Evolutionary conservation across 805 yeast species (phyloP), one percentile per base, ranked within the genome.

Genomic region (Lachancea waltii): DNA sequence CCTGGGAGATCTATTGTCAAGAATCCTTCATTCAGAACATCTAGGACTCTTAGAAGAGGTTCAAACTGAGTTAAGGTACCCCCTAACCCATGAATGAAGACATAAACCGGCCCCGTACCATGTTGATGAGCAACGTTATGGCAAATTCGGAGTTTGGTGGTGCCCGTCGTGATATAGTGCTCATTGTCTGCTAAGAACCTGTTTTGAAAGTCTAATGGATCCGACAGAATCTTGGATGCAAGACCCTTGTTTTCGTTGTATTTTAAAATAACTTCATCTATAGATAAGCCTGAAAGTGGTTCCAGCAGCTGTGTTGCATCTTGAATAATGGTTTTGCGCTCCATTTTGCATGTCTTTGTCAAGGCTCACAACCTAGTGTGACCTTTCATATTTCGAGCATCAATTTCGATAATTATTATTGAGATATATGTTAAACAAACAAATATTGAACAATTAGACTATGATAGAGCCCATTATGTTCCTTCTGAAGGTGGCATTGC

Each of bases 41-140:
- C 73, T 36, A 75, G 65, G 19, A 77, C 79, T 6, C 54, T 39
- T 55, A 85, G 61, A 26, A 85, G 62, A 1, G 81, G 78, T 51
- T 84, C 92, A 56, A 89, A 89, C 56, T 87, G 96, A 16, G 85
- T 75, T 54, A 84, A 65, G 49, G 80, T 90, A 2, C 97, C 97
- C 1, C 97, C 97, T 15, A 90, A 60, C 0, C 97, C 97, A 63
- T 87, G 97, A 14, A 89, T 54, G 40, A 86, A 74, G 7, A 42
- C 60, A 5, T 82, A 58, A 2, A 79, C 63, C 0, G 94, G 22
- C 1, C 33, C 36, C 20, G 28, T 16, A 5, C 23, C 22, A 17
- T 15, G 21, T 13, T 22, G 33, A 5, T 33, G 31, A 3, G 34
- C 26, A 6, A 53, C 14, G 45, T 57, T 56, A 35, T 55, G 55